Conservation (phyloP, 2,329 filamentous ascomycete genomes). For the Ascomycota sp. region DNA sequence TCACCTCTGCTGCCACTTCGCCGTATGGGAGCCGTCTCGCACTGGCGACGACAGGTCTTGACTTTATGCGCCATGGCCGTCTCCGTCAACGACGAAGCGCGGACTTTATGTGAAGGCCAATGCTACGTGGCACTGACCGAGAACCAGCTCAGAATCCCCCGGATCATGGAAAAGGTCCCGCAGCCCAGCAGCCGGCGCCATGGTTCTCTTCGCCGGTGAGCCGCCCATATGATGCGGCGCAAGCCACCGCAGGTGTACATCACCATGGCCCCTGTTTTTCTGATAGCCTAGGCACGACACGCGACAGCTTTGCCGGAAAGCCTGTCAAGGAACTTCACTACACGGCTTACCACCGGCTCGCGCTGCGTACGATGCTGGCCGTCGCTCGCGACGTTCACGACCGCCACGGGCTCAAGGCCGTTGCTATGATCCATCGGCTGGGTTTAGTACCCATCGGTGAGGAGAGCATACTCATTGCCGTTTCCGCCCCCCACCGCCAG, state of each 20-base stretch:
- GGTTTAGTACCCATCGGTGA: constrained; percentile 77
- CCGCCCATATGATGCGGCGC: constrained; percentile 3
- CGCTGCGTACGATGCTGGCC: constrained; percentile 44
- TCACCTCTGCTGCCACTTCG: too few species aligned
- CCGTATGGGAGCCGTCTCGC: too few species aligned
- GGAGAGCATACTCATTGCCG: constrained; percentile 79
- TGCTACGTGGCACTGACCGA: constrained; percentile 53
- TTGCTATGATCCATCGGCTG: constrained; percentile 68
- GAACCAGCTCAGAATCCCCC: constrained; percentile 32
- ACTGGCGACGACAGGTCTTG: too few species aligned
- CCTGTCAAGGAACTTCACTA: constrained; percentile 60
- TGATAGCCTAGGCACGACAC: constrained; percentile 41
- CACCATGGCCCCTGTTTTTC: background rate
- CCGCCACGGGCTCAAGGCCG: constrained; percentile 46
- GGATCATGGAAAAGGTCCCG: constrained; percentile 46
- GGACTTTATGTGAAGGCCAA: constrained; percentile 23
- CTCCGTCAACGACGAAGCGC: constrained; percentile 7
- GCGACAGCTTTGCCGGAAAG: constrained; percentile 51
- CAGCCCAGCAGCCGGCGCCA: constrained; percentile 52
- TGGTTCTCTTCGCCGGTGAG: constrained; percentile 55
- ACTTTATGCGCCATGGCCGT: constrained; percentile 3
- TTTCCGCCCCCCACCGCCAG: constrained; percentile 63
- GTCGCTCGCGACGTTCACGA: constrained; percentile 37
- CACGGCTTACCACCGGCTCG: constrained; percentile 50
- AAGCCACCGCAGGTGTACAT: background rate